Conservation (phyloP, 768 basidiomycete species). For the Podaxis sp. region DNA sequence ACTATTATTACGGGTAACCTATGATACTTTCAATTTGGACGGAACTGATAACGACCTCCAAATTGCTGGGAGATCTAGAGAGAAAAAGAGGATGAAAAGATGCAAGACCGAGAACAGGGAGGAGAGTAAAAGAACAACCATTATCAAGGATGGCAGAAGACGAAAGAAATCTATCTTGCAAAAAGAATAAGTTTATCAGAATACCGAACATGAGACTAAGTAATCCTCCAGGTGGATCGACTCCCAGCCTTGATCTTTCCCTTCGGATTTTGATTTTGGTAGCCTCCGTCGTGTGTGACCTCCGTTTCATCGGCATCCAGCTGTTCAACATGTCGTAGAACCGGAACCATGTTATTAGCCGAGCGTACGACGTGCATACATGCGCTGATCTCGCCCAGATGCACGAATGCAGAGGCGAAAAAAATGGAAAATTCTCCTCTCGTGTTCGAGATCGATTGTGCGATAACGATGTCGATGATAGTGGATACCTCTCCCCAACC, state of each 20-base stretch:
- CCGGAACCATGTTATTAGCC: no score
- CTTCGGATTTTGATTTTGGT: not conserved
- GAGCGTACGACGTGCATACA: not conserved
- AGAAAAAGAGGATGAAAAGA: not conserved
- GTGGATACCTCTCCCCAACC: not conserved
- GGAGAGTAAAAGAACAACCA: not conserved
- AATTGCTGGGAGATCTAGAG: slow-evolving; percentile 7
- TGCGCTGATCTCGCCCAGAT: not conserved
- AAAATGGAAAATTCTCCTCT: not conserved
- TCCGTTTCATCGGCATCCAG: no score
- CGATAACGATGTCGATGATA: slow-evolving; percentile 2
- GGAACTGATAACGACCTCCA: not conserved
- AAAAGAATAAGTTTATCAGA: not conserved
- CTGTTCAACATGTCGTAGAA: no score
- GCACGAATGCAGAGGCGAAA: not conserved
- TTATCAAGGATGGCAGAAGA: not conserved
- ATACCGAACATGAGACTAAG: not conserved
- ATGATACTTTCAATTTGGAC: slow-evolving; percentile 1
- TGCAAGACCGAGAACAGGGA: not conserved
- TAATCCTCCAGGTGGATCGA: not conserved
- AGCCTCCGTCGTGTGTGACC: not conserved
- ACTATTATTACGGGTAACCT: slow-evolving; percentile 1
- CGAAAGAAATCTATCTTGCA: not conserved
- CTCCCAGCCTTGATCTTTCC: not conserved
- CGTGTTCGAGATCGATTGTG: not conserved